Base-by-base conservation (phyloP, 225 moss, liverwort and hornwort species). In the Polytrichum formosum region DNA sequence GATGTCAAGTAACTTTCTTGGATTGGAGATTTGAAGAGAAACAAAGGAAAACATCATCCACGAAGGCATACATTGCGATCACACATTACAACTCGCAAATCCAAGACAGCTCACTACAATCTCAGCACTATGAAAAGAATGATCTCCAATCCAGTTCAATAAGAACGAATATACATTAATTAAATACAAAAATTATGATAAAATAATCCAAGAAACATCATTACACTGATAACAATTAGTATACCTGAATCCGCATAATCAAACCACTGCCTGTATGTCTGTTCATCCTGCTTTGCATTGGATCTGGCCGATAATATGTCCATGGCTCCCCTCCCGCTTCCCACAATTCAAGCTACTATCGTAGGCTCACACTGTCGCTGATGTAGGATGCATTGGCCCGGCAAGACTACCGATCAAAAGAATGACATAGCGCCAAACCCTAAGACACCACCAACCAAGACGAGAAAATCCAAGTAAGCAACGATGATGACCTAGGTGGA, bases 231-330 rank as follows among this genome's bases (percentile, higher is more conserved):
- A 13, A 46, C 16, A 27, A 35, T n/a, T 54, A 7, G 63, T 7
- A 33, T 28, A 96, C 96, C 96, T 80, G 93, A 77, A 78, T 98
- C 97, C 22, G 81, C 92, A 59, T 84, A 92, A 56, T 92, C 91
- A 68, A 98, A 98, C 97, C 97, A 98, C 69, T 74, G 79, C 78
- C 87, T 91, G 61, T 92, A 98, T 28, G 81, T 80, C 70, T 88
- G 84, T 81, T 98, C 97, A 71, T 98, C 94, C 58, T 91, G 92
- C 73, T 85, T 98, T 18, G 85, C 73, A 72, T 84, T 88, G 13
- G 91, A 89, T 70, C 88, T 85, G 26, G 70, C 87, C 63, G 94
- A 80, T 20, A 98, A 66, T 55, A 98, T 91, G 66, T 98, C 97
- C 97, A 98, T 98, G 59, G 74, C 56, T 65, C 30, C 35, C 46